Evolutionary conservation across 169 alveolate genomes (phyloP), one percentile per base, ranked within the genome.

Genomic region (Plasmodium falciparum): DNA sequence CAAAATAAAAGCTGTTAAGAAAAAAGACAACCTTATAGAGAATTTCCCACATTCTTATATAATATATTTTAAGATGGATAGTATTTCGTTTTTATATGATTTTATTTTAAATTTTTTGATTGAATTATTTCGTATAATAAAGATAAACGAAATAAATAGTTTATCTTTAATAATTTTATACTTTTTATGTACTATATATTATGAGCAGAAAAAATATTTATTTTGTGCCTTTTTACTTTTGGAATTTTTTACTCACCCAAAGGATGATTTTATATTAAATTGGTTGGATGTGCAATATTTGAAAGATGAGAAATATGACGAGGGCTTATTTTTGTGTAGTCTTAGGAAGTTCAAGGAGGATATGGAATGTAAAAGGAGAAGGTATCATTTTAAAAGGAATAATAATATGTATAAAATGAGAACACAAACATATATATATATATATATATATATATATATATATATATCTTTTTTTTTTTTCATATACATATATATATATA

Each of bases 141-240:
- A 58, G 49, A 22, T 49, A 49, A 83, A 83, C 24, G 9, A 83
- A 47, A 83, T 83, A 33, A 67, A 43, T 11, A 50, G 26, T 69
- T 83, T 83, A 63, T 26, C 71, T 0, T 24, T 67, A 83, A 58
- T 83, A n/a, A 29, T 83, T 63, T 69, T 83, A 17, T 83, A 83
- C 56, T 62, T 83, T 83, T 69, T 83, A 61, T 83, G 85, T 83
- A 13, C 58, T 13, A 83, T 83, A 33, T 83, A 83, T 83, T 83
- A 52, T 58, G 91, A 83, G 47, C 43, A 61, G 20, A 67, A 67
- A 73, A 83, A 83, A 1, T 63, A 83, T 29, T 29, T 58, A 3
- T 83, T 83, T 58, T 69, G 74, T 17, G 17, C 59, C 15, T 63
- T 69, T 50, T 33, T 83, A 24, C 29, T 83, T 52, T 49, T 83